These are phyloP conservation scores for Flaveria sonorensis DNA, from an alignment of 129 eudicot species.

Conservation along the genomic window DNA sequence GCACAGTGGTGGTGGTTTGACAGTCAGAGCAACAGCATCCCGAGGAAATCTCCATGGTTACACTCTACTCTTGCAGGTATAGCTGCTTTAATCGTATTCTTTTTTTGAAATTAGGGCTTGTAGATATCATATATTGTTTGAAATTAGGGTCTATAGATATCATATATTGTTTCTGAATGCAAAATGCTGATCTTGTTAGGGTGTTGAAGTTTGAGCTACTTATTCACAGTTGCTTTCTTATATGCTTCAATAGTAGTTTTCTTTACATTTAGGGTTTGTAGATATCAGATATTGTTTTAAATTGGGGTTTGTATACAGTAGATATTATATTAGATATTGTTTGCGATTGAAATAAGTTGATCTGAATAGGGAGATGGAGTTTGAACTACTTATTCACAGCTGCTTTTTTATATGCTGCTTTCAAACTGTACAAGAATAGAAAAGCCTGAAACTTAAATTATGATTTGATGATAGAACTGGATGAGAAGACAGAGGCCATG, in stretches of 20 bases:
- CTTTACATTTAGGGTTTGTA: not conserved
- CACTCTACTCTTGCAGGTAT: slow-evolving; percentile 80
- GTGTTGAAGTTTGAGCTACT: too few species aligned
- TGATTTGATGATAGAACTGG: slow-evolving; percentile 52
- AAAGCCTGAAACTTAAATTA: slow-evolving; percentile 1
- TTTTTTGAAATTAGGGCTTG: slow-evolving; percentile 3
- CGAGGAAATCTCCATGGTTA: slow-evolving; percentile 81
- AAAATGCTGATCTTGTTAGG: too few species aligned
- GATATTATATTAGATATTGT: too few species aligned
- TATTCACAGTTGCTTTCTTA: not conserved
- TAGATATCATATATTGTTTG: too few species aligned
- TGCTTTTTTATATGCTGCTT: not conserved
- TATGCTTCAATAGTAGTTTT: not conserved
- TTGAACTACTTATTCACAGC: not conserved
- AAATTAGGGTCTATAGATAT: not conserved
- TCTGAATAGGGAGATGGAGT: too few species aligned
- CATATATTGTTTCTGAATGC: not conserved
- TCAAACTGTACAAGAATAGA: not conserved
- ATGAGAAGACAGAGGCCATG: slow-evolving; percentile 79
- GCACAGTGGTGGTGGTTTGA: slow-evolving; percentile 95
- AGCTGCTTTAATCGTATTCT: not conserved
- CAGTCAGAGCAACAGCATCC: slow-evolving; percentile 48
- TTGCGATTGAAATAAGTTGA: not conserved
- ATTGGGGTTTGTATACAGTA: too few species aligned
- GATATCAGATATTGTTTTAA: not conserved